Conservation (phyloP, 257 asterid genomes). For the Przewalskia tangutica region DNA sequence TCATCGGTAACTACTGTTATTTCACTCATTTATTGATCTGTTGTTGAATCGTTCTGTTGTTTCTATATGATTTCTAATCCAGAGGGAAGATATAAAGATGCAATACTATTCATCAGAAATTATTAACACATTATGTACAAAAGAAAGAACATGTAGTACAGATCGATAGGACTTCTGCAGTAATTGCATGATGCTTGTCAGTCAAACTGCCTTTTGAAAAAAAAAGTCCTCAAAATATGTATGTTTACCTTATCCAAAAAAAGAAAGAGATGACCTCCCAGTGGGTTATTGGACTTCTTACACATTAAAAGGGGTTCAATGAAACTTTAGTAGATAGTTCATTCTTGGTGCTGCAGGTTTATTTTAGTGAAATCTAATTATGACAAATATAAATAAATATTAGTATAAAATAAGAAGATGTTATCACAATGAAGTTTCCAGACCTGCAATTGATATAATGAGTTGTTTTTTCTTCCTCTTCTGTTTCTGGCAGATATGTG, state of each 20-base stretch:
- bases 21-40: not conserved
- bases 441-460: conserved; percentile 2
- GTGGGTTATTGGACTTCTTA: not conserved
- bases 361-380: not conserved
- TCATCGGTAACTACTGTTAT: conserved; percentile 59
- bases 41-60: not conserved
- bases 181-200: not conserved
- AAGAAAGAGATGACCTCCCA: not conserved
- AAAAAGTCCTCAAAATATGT: too few relatives aligned
- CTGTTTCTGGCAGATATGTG: conserved; percentile 51
- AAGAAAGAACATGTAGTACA: not conserved
- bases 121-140: not conserved
- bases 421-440: not conserved
- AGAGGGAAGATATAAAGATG: not conserved
- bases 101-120: too few relatives aligned
- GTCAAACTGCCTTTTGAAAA: too few relatives aligned
- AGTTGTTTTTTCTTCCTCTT: conserved; percentile 13
- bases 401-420: not conserved
- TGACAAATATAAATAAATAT: not conserved
- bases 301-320: not conserved
- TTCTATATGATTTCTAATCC: not conserved
- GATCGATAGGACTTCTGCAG: not conserved
- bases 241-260: too few relatives aligned
- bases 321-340: not conserved
- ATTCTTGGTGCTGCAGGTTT: not conserved